Evolutionary conservation across 2,329 filamentous ascomycete genomes (phyloP), one percentile per base, ranked within the genome.

Genomic region (Ascochyta lentis): DNA sequence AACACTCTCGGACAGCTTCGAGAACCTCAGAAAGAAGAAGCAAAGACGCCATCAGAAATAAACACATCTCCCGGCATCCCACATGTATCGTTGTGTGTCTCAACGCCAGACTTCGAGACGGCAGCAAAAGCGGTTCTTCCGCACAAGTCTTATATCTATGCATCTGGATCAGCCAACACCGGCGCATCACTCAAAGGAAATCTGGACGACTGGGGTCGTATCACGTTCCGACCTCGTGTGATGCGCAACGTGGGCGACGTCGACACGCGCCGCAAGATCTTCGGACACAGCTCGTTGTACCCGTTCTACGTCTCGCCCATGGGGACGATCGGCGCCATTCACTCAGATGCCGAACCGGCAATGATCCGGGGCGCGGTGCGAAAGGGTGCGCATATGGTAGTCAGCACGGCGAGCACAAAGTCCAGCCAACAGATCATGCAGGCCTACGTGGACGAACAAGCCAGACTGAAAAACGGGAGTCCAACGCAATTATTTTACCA

Each of bases 221-320:
- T 76, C 48, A 68, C 52, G 15, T 75, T 75, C 56, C 71, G 73
- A 3, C 73, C 73, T 5, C 66, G 73, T 3, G 68, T 75, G 4
- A 68, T 75, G 67, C 68, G 72, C 19, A 68, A 75, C 38, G 73
- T 76, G 3, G 69, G 70, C 19, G 59, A 72, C 23, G 66, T 72
- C 1, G 67, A 73, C 35, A 70, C 64, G 41, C 56, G 59, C 10
- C 62, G 70, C 37, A 63, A 64, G 22, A 73, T 77, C 15, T 65
- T 77, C n/a, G 76, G 76, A 2, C 63, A 73, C 37, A 63, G 57
- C 46, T 66, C 68, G 15, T 61, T 57, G 3, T 70, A 76, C 31
- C 76, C 76, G 0, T 76, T 78, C 53, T 77, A 77, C 55, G 71
- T 78, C 38, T 71, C 69, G 0, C 75, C 76, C 0, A 75, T 75